Evolutionary conservation across 768 basidiomycete species (phyloP).

Genomic region (Macrolepiota dolichaula): DNA sequence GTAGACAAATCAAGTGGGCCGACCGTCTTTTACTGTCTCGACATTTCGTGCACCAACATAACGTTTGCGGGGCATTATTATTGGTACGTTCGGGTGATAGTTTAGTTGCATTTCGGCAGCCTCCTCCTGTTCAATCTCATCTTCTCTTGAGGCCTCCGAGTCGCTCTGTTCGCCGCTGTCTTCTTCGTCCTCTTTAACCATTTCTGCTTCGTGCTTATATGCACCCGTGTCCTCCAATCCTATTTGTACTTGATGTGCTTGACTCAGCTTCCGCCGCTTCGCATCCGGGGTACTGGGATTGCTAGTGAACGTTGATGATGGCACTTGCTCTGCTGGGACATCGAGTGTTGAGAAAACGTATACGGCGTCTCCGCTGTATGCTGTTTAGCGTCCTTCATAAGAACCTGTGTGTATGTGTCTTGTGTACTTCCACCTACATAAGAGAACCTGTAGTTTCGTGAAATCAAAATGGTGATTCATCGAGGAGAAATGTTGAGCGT

Average conservation of each 20-base stretch:
- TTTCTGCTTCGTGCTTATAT: slow-evolving; percentile 23
- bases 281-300: slow-evolving; percentile 27
- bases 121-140: slow-evolving; percentile 29
- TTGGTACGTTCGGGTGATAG: slow-evolving; percentile 36
- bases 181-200: slow-evolving; percentile 21
- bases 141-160: slow-evolving; percentile 22
- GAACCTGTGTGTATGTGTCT: neutral
- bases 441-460: slow-evolving; percentile 43
- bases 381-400: slow-evolving; percentile 32
- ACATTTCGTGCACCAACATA: slow-evolving; percentile 75
- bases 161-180: slow-evolving; percentile 23
- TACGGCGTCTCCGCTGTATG: slow-evolving; percentile 69
- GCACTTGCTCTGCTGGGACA: slow-evolving; percentile 35
- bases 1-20: slow-evolving; percentile 19
- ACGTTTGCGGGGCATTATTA: slow-evolving; percentile 59
- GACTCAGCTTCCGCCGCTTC: slow-evolving; percentile 16
- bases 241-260: slow-evolving; percentile 7
- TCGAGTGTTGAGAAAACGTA: slow-evolving; percentile 75
- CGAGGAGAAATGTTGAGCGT: slow-evolving; percentile 10
- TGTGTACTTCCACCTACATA: slow-evolving; percentile 43
- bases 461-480: neutral
- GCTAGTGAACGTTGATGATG: slow-evolving; percentile 20
- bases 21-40: slow-evolving; percentile 86
- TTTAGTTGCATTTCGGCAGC: slow-evolving; percentile 19
- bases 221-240: slow-evolving; percentile 15